Evolutionary conservation across 805 yeast genomes (phyloP).

Genomic region (Candida nonsorbophila): DNA sequence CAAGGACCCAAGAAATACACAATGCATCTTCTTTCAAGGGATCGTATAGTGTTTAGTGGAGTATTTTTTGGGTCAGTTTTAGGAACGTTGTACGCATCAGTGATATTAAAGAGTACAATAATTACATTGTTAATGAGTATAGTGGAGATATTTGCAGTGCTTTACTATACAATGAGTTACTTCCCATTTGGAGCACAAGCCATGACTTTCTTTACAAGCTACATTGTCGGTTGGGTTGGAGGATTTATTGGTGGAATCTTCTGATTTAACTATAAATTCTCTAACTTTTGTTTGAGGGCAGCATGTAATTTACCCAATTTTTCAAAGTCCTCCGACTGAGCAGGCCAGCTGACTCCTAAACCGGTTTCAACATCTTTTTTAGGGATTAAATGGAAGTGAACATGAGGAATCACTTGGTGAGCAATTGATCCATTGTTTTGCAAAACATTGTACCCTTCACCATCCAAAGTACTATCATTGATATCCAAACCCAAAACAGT

Average conservation of each 20-base stretch:
- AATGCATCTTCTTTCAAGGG: constrained; percentile 66
- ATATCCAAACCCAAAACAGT: constrained; percentile 60
- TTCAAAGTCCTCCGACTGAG: constrained; percentile 69
- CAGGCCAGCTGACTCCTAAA: constrained; percentile 92
- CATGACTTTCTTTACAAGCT: constrained; percentile 43
- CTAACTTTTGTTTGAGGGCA: constrained; percentile 34
- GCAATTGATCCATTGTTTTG: constrained; percentile 96
- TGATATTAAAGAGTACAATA: constrained; percentile 60
- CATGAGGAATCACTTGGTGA: constrained; percentile 93
- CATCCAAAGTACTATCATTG: constrained; percentile 56
- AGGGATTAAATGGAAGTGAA: constrained; percentile 95
- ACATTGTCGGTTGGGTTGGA: constrained; percentile 38
- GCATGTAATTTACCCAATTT: constrained; percentile 65
- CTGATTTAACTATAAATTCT: constrained; percentile 10
- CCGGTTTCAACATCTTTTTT: constrained; percentile 73
- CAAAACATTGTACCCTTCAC: constrained; percentile 77
- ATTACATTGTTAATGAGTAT: constrained; percentile 72
- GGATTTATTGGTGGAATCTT: constrained; percentile 46
- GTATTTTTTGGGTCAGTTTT: constrained; percentile 79
- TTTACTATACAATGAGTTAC: constrained; percentile 86
- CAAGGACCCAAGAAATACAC: constrained; percentile 88
- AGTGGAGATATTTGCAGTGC: constrained; percentile 77
- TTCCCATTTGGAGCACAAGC: constrained; percentile 95
- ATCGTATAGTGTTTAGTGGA: constrained; percentile 72
- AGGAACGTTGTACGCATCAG: constrained; percentile 73